These are phyloP conservation scores for Didymella pinodella DNA, from an alignment of 2,329 filamentous ascomycete genomes.

Conservation along the genomic window DNA sequence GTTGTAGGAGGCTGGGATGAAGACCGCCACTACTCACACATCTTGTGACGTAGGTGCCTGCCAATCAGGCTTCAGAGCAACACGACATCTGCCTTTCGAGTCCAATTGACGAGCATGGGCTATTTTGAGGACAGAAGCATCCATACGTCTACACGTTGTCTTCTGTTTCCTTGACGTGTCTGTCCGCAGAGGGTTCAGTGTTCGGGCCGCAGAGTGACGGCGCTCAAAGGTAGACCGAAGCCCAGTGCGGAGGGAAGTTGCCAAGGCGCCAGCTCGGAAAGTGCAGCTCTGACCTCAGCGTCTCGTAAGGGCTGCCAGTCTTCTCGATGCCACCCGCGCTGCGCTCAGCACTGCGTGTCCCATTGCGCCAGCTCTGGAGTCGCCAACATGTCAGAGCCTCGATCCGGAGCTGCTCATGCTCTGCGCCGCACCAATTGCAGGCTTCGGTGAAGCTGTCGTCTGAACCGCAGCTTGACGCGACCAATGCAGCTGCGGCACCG, in stretches of 20 bases:
- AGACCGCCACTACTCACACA: slow-evolving; percentile 31
- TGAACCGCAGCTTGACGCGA: slow-evolving; percentile 40
- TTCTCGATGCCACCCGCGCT: slow-evolving; percentile 43
- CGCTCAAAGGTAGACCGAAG: slow-evolving; percentile 7
- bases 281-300: slow-evolving; percentile 28
- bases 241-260: slow-evolving; percentile 8
- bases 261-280: slow-evolving; percentile 40
- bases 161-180: background rate
- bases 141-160: too few relatives aligned
- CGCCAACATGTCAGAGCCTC: slow-evolving; percentile 11
- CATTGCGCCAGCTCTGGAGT: slow-evolving; percentile 20
- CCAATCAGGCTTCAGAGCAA: slow-evolving; percentile 34
- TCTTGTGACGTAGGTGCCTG: slow-evolving; percentile 38
- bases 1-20: slow-evolving; percentile 31
- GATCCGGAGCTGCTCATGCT: slow-evolving; percentile 46
- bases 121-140: background rate
- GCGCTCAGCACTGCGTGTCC: slow-evolving; percentile 29
- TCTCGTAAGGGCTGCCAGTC: slow-evolving; percentile 27
- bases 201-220: slow-evolving; percentile 12
- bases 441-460: slow-evolving; percentile 33
- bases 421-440: slow-evolving; percentile 39
- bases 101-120: background rate
- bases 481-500: slow-evolving; percentile 41
- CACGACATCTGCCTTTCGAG: background rate
- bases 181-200: background rate